phyloP scores from a whole-genome alignment of 2,329 filamentous ascomycete genomes.

The Curvularia hawaiiensis region DNA sequence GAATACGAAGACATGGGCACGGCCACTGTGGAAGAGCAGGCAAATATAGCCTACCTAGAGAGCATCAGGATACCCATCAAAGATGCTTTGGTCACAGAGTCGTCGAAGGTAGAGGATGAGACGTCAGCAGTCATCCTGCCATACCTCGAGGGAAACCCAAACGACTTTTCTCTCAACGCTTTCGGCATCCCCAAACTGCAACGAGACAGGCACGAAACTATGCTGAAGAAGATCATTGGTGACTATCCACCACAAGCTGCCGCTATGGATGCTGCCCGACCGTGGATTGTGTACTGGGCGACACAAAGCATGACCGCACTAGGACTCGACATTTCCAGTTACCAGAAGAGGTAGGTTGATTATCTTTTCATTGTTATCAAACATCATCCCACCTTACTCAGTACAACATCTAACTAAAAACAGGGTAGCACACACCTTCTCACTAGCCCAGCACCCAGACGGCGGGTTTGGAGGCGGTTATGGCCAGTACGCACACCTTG shows the following conservation, averaged over 20 bases:
- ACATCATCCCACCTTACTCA: neutral
- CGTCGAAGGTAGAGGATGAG: slow-evolving; percentile 69
- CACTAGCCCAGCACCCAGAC: slow-evolving; percentile 77
- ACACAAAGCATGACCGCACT: slow-evolving; percentile 76
- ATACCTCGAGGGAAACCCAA: slow-evolving; percentile 63
- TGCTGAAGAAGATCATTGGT: slow-evolving; percentile 61
- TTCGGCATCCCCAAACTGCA: slow-evolving; percentile 78
- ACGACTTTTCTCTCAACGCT: slow-evolving; percentile 64
- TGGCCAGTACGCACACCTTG: slow-evolving; percentile 86
- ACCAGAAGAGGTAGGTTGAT: slow-evolving; percentile 66
- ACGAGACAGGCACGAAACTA: slow-evolving; percentile 64
- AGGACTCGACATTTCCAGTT: slow-evolving; percentile 71
- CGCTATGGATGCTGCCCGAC: slow-evolving; percentile 81
- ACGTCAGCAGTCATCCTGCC: slow-evolving; percentile 73
- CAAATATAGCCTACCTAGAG: slow-evolving; percentile 37
- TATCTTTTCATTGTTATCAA: neutral
- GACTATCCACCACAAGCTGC: slow-evolving; percentile 73
- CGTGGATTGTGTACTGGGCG: slow-evolving; percentile 96
- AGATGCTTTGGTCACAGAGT: slow-evolving; percentile 70
- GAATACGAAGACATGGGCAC: slow-evolving; percentile 47
- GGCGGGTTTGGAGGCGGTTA: slow-evolving; percentile 96
- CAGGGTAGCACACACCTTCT: slow-evolving; percentile 73
- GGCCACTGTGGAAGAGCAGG: slow-evolving; percentile 33
- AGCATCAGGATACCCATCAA: slow-evolving; percentile 60
- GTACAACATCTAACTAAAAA: slow-evolving; percentile 19